A percentile compares a stretch with the other conserved stretches of the same genome.
phyloP scores from a whole-genome alignment of 208 protist species.

The Crithidia thermophila region DNA sequence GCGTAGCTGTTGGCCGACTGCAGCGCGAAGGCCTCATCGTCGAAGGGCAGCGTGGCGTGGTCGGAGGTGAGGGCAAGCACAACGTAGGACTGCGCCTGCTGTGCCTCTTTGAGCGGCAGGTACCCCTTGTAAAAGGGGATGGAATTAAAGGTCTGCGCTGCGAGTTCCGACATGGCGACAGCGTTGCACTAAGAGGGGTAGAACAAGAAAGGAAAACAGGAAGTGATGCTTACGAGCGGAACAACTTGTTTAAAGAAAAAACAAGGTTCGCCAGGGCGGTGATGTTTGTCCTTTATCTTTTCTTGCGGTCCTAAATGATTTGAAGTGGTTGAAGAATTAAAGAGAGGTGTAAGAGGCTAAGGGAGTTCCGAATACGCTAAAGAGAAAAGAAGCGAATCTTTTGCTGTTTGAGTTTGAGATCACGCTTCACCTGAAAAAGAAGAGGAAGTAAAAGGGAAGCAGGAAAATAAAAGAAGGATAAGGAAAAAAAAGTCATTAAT shows the following conservation, averaged over 20 bases:
- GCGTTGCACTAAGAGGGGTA: not conserved
- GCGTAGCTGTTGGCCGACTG: conserved; percentile 9
- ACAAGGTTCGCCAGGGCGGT: not conserved
- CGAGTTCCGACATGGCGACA: conserved; percentile 40
- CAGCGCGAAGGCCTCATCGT: conserved; percentile 13
- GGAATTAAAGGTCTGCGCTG: conserved; percentile 44
- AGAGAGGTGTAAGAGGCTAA: too few species aligned
- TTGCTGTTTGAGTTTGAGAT: not conserved
- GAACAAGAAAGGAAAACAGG: not conserved
- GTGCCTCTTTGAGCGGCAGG: conserved; percentile 53
- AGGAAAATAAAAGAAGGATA: not conserved
- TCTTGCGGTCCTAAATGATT: too few species aligned
- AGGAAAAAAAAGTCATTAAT: not conserved
- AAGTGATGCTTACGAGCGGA: not conserved
- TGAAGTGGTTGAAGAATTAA: too few species aligned
- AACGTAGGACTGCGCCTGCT: conserved; percentile 50
- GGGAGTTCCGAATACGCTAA: not conserved
- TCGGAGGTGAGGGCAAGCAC: conserved; percentile 44
- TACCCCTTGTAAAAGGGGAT: conserved; percentile 80
- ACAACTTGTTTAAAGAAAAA: not conserved
- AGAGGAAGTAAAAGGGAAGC: not conserved
- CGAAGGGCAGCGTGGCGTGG: conserved; percentile 9
- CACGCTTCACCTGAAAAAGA: not conserved
- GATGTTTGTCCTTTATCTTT: too few species aligned
- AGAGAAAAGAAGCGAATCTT: not conserved